Percentiles rank a stretch among this genome's conserved stretches.
phyloP scores from a whole-genome alignment of 345 rosid genomes.

The Eucalyptus albens region DNA sequence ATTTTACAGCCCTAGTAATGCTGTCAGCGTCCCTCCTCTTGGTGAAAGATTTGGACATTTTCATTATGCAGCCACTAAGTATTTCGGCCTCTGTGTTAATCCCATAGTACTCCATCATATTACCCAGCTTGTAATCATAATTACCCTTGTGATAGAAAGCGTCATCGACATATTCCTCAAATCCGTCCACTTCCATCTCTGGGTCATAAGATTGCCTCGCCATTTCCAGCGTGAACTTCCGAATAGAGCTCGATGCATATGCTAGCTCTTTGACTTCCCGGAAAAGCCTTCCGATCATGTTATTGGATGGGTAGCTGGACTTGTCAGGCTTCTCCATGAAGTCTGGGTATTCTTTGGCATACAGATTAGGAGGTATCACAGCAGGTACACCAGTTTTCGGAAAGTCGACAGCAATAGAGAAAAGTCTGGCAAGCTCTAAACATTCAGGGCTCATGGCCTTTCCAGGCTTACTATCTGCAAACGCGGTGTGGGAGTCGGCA shows the following conservation, averaged over 20 bases:
- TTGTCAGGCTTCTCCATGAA: conserved; percentile 55
- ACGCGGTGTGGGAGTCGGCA: conserved; percentile 38
- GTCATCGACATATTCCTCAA: conserved; percentile 21
- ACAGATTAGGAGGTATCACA: conserved; percentile 19
- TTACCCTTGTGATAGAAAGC: conserved; percentile 29
- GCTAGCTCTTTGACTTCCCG: conserved; percentile 31
- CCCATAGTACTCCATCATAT: conserved; percentile 47
- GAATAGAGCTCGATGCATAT: conserved; percentile 1
- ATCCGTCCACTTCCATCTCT: conserved; percentile 47
- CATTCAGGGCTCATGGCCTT: conserved; percentile 33
- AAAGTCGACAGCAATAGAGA: conserved; percentile 47
- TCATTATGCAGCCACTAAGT: conserved; percentile 32
- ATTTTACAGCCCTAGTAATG: conserved; percentile 23
- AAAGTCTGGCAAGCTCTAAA: conserved; percentile 21
- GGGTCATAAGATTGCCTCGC: conserved; percentile 26
- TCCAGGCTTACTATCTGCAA: conserved; percentile 18
- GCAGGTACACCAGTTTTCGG: conserved; percentile 58
- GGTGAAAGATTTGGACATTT: conserved; percentile 30
- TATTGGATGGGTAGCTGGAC: conserved; percentile 23
- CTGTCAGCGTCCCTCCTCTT: conserved; percentile 33
- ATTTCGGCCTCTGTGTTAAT: conserved; percentile 44
- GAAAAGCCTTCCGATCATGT: conserved; percentile 49
- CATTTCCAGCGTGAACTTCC: conserved; percentile 22
- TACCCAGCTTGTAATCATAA: conserved; percentile 40
- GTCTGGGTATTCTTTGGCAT: conserved; percentile 33